phyloP scores from a whole-genome alignment of 139 green algal genomes.

The Asterochloris sp. region DNA sequence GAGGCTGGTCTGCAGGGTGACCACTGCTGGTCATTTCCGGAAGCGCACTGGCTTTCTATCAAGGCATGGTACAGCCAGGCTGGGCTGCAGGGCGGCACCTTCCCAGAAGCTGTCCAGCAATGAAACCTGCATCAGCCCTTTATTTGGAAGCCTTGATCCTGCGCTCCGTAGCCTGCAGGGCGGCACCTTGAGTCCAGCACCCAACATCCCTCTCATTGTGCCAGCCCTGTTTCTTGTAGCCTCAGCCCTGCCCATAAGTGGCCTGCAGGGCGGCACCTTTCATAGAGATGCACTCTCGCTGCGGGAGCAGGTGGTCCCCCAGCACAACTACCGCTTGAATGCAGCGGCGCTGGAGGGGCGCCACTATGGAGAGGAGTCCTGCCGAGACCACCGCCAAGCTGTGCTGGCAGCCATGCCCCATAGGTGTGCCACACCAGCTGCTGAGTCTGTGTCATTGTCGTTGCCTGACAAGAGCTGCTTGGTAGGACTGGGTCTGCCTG shows the following conservation, averaged over 20 bases:
- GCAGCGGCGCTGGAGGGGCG: constrained; percentile 54
- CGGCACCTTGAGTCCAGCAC: too few species aligned
- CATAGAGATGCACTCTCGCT: constrained; percentile 65
- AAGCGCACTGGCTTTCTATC: too few species aligned
- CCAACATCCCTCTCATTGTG: too few species aligned
- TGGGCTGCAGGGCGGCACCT: too few species aligned
- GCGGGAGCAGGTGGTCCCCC: constrained; percentile 56
- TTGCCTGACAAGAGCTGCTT: background rate
- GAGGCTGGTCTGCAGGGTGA: too few species aligned
- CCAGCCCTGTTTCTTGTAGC: background rate
- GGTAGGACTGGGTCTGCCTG: background rate
- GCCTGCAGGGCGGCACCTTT: constrained; percentile 49
- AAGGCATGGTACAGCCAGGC: too few species aligned
- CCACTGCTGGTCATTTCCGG: too few species aligned
- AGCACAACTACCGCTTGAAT: constrained; percentile 84
- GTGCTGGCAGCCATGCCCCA: constrained; percentile 84
- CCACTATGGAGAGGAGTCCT: constrained; percentile 89
- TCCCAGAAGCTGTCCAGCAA: too few species aligned
- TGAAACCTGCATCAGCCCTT: too few species aligned
- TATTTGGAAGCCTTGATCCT: too few species aligned
- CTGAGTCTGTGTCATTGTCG: background rate
- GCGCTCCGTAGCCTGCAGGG: too few species aligned
- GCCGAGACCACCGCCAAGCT: constrained; percentile 86
- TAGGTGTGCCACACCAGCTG: constrained; percentile 32
- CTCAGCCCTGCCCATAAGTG: background rate